Evolutionary conservation across 768 basidiomycete genomes (phyloP).

Genomic region (Boletus insuetus): DNA sequence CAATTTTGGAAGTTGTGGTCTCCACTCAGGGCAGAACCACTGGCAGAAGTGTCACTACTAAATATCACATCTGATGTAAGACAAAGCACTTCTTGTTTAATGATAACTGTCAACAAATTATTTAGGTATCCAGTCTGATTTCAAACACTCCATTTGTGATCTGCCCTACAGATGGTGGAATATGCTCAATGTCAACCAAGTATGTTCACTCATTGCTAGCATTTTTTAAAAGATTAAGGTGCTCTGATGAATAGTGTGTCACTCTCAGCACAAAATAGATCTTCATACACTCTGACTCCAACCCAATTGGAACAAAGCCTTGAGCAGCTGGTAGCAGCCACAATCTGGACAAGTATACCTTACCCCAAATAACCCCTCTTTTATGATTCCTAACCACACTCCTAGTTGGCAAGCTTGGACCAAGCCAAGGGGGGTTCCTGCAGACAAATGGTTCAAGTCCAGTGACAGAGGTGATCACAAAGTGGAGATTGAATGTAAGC

Average conservation of each 20-base stretch:
- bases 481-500: not conserved
- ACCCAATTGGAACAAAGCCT: not conserved
- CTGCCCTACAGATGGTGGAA: not conserved
- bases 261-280: not conserved
- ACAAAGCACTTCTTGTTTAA: too few relatives aligned
- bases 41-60: too few relatives aligned
- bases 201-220: not conserved
- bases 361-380: too few relatives aligned
- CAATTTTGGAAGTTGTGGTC: conserved; percentile 8
- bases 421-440: too few relatives aligned
- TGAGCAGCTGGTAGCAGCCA: not conserved
- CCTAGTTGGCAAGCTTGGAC: too few relatives aligned
- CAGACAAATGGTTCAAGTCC: too few relatives aligned
- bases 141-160: not conserved
- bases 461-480: not conserved
- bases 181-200: not conserved
- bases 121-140: not conserved
- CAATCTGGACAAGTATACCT: not conserved
- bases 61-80: not conserved
- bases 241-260: too few relatives aligned
- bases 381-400: too few relatives aligned
- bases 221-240: too few relatives aligned
- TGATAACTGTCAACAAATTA: not conserved
- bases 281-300: not conserved
- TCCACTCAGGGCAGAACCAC: too few relatives aligned